Evolutionary conservation across 495 filamentous ascomycete species (phyloP).

Genomic region (Penicillium soppii): DNA sequence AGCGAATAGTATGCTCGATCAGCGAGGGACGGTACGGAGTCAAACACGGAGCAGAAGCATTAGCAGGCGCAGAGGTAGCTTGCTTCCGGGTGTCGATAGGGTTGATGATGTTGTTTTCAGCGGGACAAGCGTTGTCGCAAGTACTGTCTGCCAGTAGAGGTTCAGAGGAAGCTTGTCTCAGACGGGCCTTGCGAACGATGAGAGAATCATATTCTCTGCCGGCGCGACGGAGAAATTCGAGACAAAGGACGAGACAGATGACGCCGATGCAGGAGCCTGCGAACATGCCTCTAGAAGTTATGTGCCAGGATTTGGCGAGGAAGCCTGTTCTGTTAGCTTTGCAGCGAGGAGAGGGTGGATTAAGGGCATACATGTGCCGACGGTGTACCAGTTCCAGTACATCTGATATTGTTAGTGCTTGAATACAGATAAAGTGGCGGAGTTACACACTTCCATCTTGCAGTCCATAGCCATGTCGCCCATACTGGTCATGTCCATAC

Average conservation of each 20-base stretch:
- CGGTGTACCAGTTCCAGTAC: conserved; percentile 76
- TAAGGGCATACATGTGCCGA: conserved; percentile 55
- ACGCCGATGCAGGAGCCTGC: conserved; percentile 71
- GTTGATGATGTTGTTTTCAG: conserved; percentile 6
- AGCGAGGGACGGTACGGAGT: conserved; percentile 46
- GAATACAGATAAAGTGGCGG: not conserved
- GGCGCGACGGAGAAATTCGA: conserved; percentile 62
- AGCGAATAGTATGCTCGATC: conserved; percentile 60
- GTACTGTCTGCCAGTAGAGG: not conserved
- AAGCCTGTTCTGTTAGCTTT: conserved; percentile 46
- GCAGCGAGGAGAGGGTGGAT: conserved; percentile 1
- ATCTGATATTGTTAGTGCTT: conserved; percentile 45
- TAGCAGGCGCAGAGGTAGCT: not conserved
- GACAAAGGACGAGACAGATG: conserved; percentile 57
- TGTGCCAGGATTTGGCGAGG: conserved; percentile 63
- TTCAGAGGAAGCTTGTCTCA: conserved; percentile 15
- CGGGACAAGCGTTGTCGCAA: not conserved
- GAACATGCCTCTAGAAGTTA: conserved; percentile 60
- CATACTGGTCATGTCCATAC: conserved; percentile 28
- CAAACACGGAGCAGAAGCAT: not conserved
- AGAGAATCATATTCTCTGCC: conserved; percentile 61
- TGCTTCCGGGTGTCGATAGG: not conserved
- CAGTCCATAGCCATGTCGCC: conserved; percentile 25
- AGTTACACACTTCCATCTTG: conserved; percentile 43
- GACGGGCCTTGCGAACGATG: conserved; percentile 45